These are phyloP conservation scores for Flueggea neowawraea DNA, from an alignment of 441 rosid species.

Conservation along the genomic window DNA sequence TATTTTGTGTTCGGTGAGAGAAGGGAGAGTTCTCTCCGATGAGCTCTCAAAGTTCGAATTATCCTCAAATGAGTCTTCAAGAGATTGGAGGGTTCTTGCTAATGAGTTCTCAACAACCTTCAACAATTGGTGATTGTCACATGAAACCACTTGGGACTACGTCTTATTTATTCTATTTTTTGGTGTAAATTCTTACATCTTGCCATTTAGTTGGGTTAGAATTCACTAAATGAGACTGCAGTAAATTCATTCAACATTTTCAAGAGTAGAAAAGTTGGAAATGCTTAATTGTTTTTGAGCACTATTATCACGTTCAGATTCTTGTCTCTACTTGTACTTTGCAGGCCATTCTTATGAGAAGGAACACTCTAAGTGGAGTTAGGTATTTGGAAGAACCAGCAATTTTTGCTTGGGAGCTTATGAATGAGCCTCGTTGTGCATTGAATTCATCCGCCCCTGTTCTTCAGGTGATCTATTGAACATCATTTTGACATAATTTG, in stretches of 20 bases:
- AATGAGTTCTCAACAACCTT: too few species aligned
- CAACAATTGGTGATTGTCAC: too few species aligned
- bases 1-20: too few species aligned
- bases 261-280: not conserved
- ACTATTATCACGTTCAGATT: not conserved
- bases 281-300: not conserved
- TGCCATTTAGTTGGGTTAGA: not conserved
- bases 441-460: slow-evolving; percentile 33
- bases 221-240: not conserved
- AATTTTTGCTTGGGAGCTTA: slow-evolving; percentile 60
- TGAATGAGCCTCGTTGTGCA: slow-evolving; percentile 51
- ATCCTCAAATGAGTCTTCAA: too few species aligned
- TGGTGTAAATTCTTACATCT: not conserved
- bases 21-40: too few species aligned
- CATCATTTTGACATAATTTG: not conserved
- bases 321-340: not conserved
- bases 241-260: not conserved
- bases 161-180: not conserved
- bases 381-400: slow-evolving; percentile 44
- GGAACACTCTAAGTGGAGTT: slow-evolving; percentile 41
- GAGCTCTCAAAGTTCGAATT: too few species aligned
- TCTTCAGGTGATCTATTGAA: slow-evolving; percentile 36
- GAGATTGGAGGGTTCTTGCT: too few species aligned
- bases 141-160: too few species aligned
- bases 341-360: slow-evolving; percentile 42